These are phyloP conservation scores for Arctium minus DNA, from an alignment of 129 eudicot species.

Conservation along the genomic window DNA sequence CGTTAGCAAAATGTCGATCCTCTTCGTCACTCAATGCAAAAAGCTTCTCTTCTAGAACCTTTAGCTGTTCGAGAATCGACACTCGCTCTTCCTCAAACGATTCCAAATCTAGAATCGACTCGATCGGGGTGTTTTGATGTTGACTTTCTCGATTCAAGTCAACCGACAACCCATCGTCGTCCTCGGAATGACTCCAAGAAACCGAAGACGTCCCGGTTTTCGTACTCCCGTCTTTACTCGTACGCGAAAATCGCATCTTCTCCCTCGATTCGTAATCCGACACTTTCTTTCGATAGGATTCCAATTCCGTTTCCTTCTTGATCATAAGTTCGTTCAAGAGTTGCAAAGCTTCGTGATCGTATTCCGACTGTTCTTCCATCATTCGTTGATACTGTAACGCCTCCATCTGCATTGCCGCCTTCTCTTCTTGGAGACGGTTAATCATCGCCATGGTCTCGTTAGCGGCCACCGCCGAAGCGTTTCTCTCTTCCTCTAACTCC, in stretches of 20 bases:
- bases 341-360: conserved; percentile 94
- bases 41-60: conserved; percentile 77
- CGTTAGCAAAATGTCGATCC: conserved; percentile 49
- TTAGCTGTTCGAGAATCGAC: conserved; percentile 77
- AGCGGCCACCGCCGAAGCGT: conserved; percentile 80
- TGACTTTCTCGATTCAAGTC: conserved; percentile 60
- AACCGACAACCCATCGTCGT: conserved; percentile 65
- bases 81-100: conserved; percentile 86
- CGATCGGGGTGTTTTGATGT: conserved; percentile 43
- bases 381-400: conserved; percentile 92
- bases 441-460: conserved; percentile 95
- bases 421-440: conserved; percentile 87
- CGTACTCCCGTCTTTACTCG: conserved; percentile 16
- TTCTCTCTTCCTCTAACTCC: conserved; percentile 89
- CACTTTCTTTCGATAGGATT: conserved; percentile 51
- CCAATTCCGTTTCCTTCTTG: conserved; percentile 74
- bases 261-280: conserved; percentile 65
- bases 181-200: conserved; percentile 82
- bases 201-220: conserved; percentile 53
- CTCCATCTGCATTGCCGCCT: conserved; percentile 95
- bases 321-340: conserved; percentile 78
- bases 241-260: conserved; percentile 36
- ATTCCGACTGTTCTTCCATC: conserved; percentile 98
- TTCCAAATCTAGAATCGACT: conserved; percentile 58
- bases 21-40: conserved; percentile 61